Evolutionary conservation across 108 stramenopile genomes (phyloP).

Genomic region (Schizochytrium sp.): DNA sequence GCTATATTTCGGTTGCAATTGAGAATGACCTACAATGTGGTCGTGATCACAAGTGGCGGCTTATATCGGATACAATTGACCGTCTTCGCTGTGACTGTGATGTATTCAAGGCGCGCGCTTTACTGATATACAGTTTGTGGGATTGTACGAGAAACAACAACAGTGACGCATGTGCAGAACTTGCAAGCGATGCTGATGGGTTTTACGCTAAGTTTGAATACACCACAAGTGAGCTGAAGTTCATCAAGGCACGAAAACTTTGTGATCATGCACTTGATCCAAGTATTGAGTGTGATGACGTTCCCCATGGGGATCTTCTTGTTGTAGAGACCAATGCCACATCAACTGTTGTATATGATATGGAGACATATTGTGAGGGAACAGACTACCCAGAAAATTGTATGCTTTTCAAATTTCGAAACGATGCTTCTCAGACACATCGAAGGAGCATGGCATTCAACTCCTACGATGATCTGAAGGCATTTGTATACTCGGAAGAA

Average conservation of each 20-base stretch:
- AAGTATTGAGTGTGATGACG: constrained; percentile 5
- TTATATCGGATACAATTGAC: constrained; percentile 75
- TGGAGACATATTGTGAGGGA: background rate
- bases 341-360: background rate
- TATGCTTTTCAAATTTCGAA: constrained; percentile 59
- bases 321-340: background rate
- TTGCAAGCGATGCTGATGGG: background rate
- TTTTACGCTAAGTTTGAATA: constrained; percentile 17
- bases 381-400: background rate
- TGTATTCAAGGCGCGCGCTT: constrained; percentile 73
- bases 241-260: constrained; percentile 7
- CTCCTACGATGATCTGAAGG: constrained; percentile 48
- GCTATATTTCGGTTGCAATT: constrained; percentile 66
- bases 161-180: constrained; percentile 27
- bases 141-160: constrained; percentile 73
- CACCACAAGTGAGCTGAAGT: constrained; percentile 31
- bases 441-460: background rate
- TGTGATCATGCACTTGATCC: constrained; percentile 33
- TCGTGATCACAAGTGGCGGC: constrained; percentile 83
- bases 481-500: constrained; percentile 28
- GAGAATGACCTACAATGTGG: constrained; percentile 74
- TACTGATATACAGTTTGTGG: constrained; percentile 84
- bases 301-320: background rate
- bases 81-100: constrained; percentile 84
- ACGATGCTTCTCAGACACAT: background rate